Percentiles rank a stretch among this genome's conserved stretches.
Conservation (phyloP, 306 rosid genomes). For the Mimosa pudica region DNA sequence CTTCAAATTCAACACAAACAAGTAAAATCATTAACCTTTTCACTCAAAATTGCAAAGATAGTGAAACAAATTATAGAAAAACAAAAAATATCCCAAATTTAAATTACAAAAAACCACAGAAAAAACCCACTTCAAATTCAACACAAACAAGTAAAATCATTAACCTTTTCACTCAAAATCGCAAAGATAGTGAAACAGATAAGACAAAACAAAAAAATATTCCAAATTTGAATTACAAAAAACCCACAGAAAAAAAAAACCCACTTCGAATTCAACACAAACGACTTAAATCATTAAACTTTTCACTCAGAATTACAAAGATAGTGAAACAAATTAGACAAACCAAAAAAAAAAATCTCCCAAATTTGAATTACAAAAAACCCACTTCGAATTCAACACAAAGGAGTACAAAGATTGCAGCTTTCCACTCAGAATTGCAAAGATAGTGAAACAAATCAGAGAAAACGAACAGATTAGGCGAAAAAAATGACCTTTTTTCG, state of each 20-base stretch:
- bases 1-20: neutral
- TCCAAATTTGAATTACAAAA: neutral
- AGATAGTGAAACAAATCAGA: neutral
- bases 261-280: neutral
- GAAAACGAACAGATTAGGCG: neutral
- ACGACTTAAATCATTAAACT: constrained; percentile 6
- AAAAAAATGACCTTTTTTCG: no score
- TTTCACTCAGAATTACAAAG: neutral
- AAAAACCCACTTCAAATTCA: neutral
- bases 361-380: neutral
- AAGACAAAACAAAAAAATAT: neutral
- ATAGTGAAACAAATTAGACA: neutral
- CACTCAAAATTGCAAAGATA: neutral
- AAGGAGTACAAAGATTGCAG: constrained; percentile 1
- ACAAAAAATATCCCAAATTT: neutral
- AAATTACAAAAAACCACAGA: neutral
- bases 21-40: constrained; percentile 1
- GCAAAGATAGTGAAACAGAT: neutral
- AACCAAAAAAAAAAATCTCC: neutral
- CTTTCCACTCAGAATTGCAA: neutral
- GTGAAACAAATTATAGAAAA: neutral
- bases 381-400: neutral
- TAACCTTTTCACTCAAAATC: neutral
- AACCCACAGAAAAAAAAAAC: neutral
- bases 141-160: neutral